Conservation (phyloP, 1,284 basidiomycete genomes). For the Papiliotrema fonsecae region DNA sequence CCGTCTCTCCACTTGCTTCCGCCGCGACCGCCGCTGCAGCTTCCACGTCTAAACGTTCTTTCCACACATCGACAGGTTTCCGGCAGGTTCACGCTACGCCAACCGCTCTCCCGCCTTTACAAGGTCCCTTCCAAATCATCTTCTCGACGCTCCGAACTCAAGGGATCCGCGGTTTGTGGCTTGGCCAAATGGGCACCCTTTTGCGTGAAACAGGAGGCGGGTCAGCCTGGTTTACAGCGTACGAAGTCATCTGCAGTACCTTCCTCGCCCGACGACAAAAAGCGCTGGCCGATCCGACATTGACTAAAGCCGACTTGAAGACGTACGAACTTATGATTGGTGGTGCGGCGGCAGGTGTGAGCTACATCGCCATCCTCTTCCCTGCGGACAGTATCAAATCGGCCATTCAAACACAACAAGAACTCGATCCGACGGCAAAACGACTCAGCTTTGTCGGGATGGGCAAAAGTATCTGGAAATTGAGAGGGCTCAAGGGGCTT, state of each 20-base stretch:
- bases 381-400: conserved; percentile 94
- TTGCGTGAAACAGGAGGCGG: conserved; percentile 83
- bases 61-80: conserved; percentile 9
- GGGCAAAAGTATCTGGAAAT: conserved; percentile 67
- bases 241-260: conserved; percentile 64
- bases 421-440: conserved; percentile 60
- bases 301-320: conserved; percentile 56
- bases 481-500: conserved; percentile 74
- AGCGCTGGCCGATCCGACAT: conserved; percentile 18
- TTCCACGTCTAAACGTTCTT: conserved; percentile 5
- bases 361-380: conserved; percentile 76
- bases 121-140: conserved; percentile 68
- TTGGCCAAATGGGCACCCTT: conserved; percentile 79
- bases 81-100: conserved; percentile 7
- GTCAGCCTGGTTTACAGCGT: conserved; percentile 81
- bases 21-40: conserved; percentile 5
- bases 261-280: conserved; percentile 53
- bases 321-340: conserved; percentile 77
- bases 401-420: conserved; percentile 89
- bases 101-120: conserved; percentile 41
- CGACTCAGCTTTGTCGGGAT: conserved; percentile 62
- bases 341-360: conserved; percentile 80
- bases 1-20: conserved; percentile 25
- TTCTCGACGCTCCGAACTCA: conserved; percentile 58
- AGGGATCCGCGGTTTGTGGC: conserved; percentile 77